These are phyloP conservation scores for Malassezia furfur DNA, from an alignment of 1,284 basidiomycete genomes.

Conservation along the genomic window DNA sequence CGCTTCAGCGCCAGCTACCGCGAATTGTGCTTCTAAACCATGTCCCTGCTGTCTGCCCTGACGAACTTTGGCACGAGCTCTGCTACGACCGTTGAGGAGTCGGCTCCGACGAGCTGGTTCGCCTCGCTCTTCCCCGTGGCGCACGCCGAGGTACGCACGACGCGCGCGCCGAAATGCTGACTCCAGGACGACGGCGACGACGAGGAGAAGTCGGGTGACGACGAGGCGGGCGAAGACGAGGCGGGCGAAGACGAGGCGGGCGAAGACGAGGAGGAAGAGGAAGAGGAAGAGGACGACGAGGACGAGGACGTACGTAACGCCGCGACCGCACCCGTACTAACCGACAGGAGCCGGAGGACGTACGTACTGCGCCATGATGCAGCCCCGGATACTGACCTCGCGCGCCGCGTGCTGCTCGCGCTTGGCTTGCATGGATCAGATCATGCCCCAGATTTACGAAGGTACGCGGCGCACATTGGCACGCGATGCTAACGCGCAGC, in stretches of 20 bases:
- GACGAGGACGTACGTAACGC: conserved; percentile 18
- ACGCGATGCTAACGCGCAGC: conserved; percentile 16
- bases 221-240: conserved; percentile 6
- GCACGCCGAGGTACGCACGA: conserved; percentile 24
- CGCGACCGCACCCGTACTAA: not conserved
- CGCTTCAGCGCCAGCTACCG: conserved; percentile 9
- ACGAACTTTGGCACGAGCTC: conserved; percentile 7
- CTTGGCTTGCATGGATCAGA: conserved; percentile 9
- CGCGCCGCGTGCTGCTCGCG: not conserved
- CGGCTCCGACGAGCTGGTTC: conserved; percentile 23
- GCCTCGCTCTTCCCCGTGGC: conserved; percentile 28
- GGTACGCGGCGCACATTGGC: conserved; percentile 14
- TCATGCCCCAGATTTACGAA: conserved; percentile 34
- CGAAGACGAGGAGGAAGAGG: conserved; percentile 28
- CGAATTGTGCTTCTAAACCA: not conserved
- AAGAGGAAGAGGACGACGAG: conserved; percentile 25
- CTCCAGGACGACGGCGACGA: conserved; percentile 10
- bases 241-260: conserved; percentile 11
- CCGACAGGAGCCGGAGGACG: conserved; percentile 41
- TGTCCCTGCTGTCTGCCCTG: conserved; percentile 15
- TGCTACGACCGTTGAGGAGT: not conserved
- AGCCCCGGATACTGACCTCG: not conserved
- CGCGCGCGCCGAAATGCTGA: not conserved
- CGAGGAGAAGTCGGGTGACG: conserved; percentile 5
- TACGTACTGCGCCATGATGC: conserved; percentile 15